Percentiles rank a stretch among this genome's conserved stretches.
Conservation (phyloP, 2,329 filamentous ascomycete species). For the Apiospora marii region DNA sequence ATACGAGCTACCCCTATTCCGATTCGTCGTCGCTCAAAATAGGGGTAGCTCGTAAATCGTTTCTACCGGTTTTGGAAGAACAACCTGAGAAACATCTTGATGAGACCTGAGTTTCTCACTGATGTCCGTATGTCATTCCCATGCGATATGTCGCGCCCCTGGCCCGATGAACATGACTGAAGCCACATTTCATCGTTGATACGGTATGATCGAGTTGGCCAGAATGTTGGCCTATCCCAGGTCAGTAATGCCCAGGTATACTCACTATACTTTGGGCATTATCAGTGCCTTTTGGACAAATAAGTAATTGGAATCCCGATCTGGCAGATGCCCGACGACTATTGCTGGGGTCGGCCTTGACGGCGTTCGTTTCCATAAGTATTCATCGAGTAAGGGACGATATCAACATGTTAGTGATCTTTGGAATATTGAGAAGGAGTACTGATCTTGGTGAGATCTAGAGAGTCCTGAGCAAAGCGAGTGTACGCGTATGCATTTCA, state of each 20-base stretch:
- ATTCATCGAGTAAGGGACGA: background rate
- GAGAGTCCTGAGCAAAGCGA: too few species aligned
- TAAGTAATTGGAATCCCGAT: background rate
- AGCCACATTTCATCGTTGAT: background rate
- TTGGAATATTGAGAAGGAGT: too few species aligned
- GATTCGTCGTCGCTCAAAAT: background rate
- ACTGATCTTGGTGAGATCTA: too few species aligned
- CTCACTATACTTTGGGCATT: background rate
- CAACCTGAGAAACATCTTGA: background rate
- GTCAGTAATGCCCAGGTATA: too few species aligned
- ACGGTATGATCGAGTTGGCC: background rate
- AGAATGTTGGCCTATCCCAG: background rate
- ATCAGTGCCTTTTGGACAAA: background rate
- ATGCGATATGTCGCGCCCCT: background rate
- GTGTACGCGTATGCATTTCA: too few species aligned
- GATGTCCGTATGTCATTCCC: background rate
- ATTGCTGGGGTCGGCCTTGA: background rate
- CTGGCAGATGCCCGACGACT: background rate
- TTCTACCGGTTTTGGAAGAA: background rate
- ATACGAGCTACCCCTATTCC: background rate
- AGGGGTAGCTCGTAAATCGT: background rate
- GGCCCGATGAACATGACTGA: background rate
- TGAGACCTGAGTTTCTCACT: background rate
- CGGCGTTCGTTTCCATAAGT: background rate
- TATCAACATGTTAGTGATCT: background rate